These are phyloP conservation scores for Crithidia thermophila DNA, from an alignment of 208 protist species.

Conservation along the genomic window DNA sequence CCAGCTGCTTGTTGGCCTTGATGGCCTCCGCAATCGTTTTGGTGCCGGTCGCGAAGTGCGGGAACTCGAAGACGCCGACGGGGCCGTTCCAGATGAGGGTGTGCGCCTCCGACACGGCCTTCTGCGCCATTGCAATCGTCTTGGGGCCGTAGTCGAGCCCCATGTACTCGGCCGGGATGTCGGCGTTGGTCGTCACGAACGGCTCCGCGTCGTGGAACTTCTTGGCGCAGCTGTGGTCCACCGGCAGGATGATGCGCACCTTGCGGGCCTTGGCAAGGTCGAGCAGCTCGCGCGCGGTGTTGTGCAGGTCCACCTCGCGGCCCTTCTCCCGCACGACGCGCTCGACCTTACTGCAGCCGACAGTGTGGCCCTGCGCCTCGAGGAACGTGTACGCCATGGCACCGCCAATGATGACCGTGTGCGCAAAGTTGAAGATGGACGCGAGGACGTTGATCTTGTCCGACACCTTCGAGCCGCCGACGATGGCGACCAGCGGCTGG, in stretches of 20 bases:
- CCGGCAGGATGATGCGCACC: conserved; percentile 97
- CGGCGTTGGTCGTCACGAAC: conserved; percentile 66
- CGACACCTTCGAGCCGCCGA: conserved; percentile 97
- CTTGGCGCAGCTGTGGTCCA: conserved; percentile 97
- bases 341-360: conserved; percentile 97
- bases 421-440: conserved; percentile 98
- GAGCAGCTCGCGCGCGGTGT: conserved; percentile 71
- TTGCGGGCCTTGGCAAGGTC: conserved; percentile 89
- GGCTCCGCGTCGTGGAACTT: conserved; percentile 90
- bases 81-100: conserved; percentile 98
- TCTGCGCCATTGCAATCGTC: conserved; percentile 71
- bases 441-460: conserved; percentile 99
- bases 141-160: conserved; percentile 98
- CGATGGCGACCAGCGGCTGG: conserved; percentile 96
- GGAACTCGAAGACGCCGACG: conserved; percentile 99
- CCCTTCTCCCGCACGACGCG: conserved; percentile 82
- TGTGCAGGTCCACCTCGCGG: conserved; percentile 80
- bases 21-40: conserved; percentile 79
- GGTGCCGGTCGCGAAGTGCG: conserved; percentile 94
- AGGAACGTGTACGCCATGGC: conserved; percentile 99
- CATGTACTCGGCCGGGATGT: conserved; percentile 91
- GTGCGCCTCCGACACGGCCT: conserved; percentile 79
- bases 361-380: conserved; percentile 83
- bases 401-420: conserved; percentile 99
- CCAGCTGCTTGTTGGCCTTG: conserved; percentile 63